A percentile compares a stretch with the other conserved stretches of the same genome.
Evolutionary conservation across 371 early-diverging fungal species (phyloP).

Genomic region (Fennellomyces sp.): DNA sequence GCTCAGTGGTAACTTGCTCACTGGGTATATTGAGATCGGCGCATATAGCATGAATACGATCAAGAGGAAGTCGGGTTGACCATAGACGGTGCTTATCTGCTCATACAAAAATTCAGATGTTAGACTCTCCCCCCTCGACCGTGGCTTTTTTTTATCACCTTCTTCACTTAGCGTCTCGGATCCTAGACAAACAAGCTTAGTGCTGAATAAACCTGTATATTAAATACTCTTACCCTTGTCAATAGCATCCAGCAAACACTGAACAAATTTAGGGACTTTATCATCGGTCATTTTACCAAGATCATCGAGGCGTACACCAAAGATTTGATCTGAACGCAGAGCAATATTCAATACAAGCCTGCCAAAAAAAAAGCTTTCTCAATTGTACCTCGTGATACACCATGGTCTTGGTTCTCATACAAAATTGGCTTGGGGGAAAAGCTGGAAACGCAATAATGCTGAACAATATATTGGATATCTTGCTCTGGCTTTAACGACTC

Average conservation of each 20-base stretch:
- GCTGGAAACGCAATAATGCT: constrained; percentile 74
- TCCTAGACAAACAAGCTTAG: constrained; percentile 14
- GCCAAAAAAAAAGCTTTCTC: constrained; percentile 5
- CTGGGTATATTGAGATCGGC: constrained; percentile 61
- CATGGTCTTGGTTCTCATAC: constrained; percentile 68
- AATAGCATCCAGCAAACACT: constrained; percentile 35
- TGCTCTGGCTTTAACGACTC: constrained; percentile 76
- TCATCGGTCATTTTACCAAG: constrained; percentile 59
- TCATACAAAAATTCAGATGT: too few relatives aligned
- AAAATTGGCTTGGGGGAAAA: constrained; percentile 74
- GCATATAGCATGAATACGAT: constrained; percentile 58
- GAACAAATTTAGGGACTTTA: constrained; percentile 61
- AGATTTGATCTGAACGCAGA: constrained; percentile 62
- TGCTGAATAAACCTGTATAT: background rate
- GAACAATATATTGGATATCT: constrained; percentile 76
- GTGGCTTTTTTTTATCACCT: too few relatives aligned
- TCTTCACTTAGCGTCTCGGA: constrained; percentile 6
- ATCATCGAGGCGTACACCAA: constrained; percentile 77
- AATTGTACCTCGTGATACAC: constrained; percentile 67
- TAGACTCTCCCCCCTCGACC: too few relatives aligned
- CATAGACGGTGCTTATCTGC: constrained; percentile 50
- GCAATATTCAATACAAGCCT: too few relatives aligned
- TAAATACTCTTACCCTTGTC: constrained; percentile 16
- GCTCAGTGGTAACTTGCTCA: constrained; percentile 49
- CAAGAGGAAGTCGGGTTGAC: constrained; percentile 63